Conservation (phyloP, 2,329 filamentous ascomycete genomes). For the Colletotrichum liriopes region DNA sequence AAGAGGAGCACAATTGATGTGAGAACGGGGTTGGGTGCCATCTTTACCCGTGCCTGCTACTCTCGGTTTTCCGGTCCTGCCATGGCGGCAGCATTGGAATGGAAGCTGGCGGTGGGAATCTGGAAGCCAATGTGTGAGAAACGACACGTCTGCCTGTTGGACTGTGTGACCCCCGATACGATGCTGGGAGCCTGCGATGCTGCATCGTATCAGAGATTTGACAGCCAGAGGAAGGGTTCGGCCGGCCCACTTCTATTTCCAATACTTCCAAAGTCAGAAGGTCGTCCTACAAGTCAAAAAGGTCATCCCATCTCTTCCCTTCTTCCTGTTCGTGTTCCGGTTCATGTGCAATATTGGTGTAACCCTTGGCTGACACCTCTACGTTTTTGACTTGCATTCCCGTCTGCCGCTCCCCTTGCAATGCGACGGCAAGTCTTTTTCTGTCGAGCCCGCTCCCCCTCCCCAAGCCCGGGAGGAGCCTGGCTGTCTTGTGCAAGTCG, state of each 20-base stretch:
- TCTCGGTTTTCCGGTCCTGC: background rate
- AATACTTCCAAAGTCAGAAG: background rate
- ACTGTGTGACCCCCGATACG: background rate
- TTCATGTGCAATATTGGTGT: slow-evolving; percentile 26
- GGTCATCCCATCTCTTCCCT: slow-evolving; percentile 32
- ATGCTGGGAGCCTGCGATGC: slow-evolving; percentile 14
- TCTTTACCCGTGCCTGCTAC: slow-evolving; percentile 9
- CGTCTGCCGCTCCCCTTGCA: slow-evolving; percentile 20
- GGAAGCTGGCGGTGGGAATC: background rate
- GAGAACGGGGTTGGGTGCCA: background rate
- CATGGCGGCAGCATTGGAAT: background rate
- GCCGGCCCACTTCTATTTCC: slow-evolving; percentile 2
- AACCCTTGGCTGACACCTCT: slow-evolving; percentile 35
- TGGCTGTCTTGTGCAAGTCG: background rate
- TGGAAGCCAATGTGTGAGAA: background rate
- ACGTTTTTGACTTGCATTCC: slow-evolving; percentile 33
- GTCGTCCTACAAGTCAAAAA: background rate
- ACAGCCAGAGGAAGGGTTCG: background rate
- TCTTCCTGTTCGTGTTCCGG: slow-evolving; percentile 5
- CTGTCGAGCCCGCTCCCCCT: slow-evolving; percentile 3
- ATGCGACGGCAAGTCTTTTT: slow-evolving; percentile 28
- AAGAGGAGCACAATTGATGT: slow-evolving; percentile 4
- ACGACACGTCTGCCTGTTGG: background rate
- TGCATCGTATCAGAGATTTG: slow-evolving; percentile 34
- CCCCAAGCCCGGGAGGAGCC: background rate